Base-by-base conservation (phyloP, 495 filamentous ascomycete genomes). In the Podospora bellae-mahoneyi region DNA sequence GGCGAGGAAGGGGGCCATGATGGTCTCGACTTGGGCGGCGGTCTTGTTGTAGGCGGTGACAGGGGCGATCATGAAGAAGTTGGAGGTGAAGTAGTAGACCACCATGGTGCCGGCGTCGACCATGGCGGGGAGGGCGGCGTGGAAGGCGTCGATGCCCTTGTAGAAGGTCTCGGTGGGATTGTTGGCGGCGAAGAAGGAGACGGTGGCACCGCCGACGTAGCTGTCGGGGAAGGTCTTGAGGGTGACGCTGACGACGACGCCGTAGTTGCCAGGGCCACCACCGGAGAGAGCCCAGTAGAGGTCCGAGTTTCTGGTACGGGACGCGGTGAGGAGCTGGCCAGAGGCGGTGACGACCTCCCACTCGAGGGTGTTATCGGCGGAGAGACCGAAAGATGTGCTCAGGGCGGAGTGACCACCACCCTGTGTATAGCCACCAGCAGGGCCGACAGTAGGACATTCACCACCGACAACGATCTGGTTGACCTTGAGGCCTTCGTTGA, bases 241-340 rank as follows among this genome's bases (percentile, higher is more conserved):
- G 5, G 79, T 82, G 32, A 79, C 73, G 27, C 75, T 78, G 30
- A 81, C 64, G 16, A 84, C 80, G 18, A 85, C 78, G 27, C 79
- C 84, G 65, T 82, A 86, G 54, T 77, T 84, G n/a, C 83, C 82
- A 6, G 75, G 76, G 5, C 85, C 85, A 15, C 87, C 87, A 13
- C 87, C 88, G 58, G 79, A 82, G 0, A 90, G 78, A 9, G 88
- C 88, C 86, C 85, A 89, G 76, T 84, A 89, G 0, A 90, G 73
- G 72, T 89, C 87, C 0, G 77, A 32, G 68, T 88, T 82, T 65
- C 82, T 16, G 48, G 78, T 78, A 2, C 79, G 81, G n/a, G 78
- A 80, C 9, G 84, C 84, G 4, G 72, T 79, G 64, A 89, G 16
- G 63, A 82, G 69, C 28, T 74, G 74, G 0, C 87, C 85, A 4